Conservation (phyloP, 805 yeast genomes). For the Priceomyces fermenticarens region DNA sequence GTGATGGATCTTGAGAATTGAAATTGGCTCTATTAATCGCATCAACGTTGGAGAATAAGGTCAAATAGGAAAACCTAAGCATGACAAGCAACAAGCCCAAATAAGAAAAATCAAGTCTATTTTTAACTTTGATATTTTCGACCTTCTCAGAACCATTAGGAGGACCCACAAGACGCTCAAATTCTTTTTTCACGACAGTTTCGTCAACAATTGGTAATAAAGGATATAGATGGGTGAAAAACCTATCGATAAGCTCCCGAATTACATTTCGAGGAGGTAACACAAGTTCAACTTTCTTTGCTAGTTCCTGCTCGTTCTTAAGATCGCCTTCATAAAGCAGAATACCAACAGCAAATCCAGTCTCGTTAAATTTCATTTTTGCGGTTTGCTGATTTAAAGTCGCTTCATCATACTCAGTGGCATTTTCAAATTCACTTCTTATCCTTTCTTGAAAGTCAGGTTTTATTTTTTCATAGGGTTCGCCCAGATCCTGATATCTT, state of each 20-base stretch:
- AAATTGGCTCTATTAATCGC: slow-evolving; percentile 23
- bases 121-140: slow-evolving; percentile 18
- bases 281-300: slow-evolving; percentile 26
- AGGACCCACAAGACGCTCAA: slow-evolving; percentile 5
- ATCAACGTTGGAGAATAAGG: slow-evolving; percentile 29
- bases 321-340: slow-evolving; percentile 28
- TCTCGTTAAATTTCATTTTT: slow-evolving; percentile 11
- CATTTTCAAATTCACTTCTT: slow-evolving; percentile 1
- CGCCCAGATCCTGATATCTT: neutral
- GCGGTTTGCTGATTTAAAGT: neutral
- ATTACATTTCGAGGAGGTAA: slow-evolving; percentile 35
- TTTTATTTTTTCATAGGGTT: neutral
- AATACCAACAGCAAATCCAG: slow-evolving; percentile 21
- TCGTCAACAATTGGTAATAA: slow-evolving; percentile 44
- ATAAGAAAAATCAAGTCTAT: slow-evolving; percentile 29
- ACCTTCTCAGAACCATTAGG: slow-evolving; percentile 4
- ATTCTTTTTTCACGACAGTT: slow-evolving; percentile 21
- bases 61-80: slow-evolving; percentile 30
- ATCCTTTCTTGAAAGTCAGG: neutral
- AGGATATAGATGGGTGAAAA: slow-evolving; percentile 41
- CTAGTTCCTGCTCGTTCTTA: slow-evolving; percentile 21
- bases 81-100: slow-evolving; percentile 33
- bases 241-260: slow-evolving; percentile 39
- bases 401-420: neutral
- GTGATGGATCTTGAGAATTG: slow-evolving; percentile 21